Evolutionary conservation across 148 eudicot species (phyloP), one percentile per base, ranked within the genome.

Genomic region (Cornus controversa): DNA sequence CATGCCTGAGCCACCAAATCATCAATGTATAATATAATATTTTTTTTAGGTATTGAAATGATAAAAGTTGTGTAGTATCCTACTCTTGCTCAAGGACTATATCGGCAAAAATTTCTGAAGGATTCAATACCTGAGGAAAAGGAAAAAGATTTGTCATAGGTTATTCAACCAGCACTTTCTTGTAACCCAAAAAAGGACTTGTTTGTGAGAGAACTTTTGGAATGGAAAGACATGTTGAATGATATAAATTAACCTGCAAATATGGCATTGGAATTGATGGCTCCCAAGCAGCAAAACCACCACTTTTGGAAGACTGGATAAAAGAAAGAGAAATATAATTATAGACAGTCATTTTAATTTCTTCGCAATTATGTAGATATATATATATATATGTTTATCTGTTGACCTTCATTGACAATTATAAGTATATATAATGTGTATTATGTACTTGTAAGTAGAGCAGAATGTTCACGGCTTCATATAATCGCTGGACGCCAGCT

Each of bases 281-380:
- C 63, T 87, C 90, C 90, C 90, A 87, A 50, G 76, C 36, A 4
- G 80, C 83, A 71, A 87, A 87, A 40, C 90, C 90, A 18, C 90
- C 90, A 78, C 75, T 84, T 40, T 40, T 40, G 29, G 65, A 40
- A 85, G 86, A 78, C 71, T 76, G 83, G 4, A 15, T 71, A 66
- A 27, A 42, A 58, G 63, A 40, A 72, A 0, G 6, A 22, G 25
- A 24, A 66, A 23, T 29, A 23, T 29, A 8, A 2, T 10, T 10
- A 26, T n/a, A 20, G 7, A 26, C 4, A 23, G 29, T 13, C 23
- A 50, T 13, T 10, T 22, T n/a, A n/a, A n/a, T n/a, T 4, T 13
- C 45, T 50, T 50, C 14, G 1, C 57, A 25, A 25, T 25, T 0
- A 60, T n/a, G n/a, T n/a, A n/a, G n/a, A n/a, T n/a, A n/a, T n/a